Evolutionary conservation across 768 basidiomycete species (phyloP).

Genomic region (Exsudoporus frostii): DNA sequence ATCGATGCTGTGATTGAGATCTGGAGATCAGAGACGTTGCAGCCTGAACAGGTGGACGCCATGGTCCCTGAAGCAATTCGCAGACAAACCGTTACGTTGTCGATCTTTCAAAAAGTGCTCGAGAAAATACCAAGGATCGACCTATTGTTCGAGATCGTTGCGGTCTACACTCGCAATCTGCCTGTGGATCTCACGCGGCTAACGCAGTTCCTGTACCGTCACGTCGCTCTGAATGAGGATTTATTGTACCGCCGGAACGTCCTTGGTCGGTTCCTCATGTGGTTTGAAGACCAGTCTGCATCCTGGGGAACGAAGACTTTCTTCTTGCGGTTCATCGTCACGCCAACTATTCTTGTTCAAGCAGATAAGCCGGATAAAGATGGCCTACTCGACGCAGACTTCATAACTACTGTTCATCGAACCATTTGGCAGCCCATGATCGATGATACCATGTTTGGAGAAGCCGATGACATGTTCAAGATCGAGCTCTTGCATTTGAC

Average conservation of each 20-base stretch:
- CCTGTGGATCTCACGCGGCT: slow-evolving; percentile 78
- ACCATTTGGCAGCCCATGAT: slow-evolving; percentile 82
- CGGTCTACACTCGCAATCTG: slow-evolving; percentile 73
- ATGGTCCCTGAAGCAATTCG: slow-evolving; percentile 51
- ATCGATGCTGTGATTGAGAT: slow-evolving; percentile 69
- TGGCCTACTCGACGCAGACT: slow-evolving; percentile 67
- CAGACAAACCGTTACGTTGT: slow-evolving; percentile 62
- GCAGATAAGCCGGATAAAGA: slow-evolving; percentile 55
- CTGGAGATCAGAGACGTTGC: slow-evolving; percentile 58
- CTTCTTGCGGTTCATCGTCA: slow-evolving; percentile 80
- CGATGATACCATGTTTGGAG: slow-evolving; percentile 47
- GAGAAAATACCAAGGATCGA: slow-evolving; percentile 76
- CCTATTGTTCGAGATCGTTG: slow-evolving; percentile 83
- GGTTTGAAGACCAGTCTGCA: slow-evolving; percentile 67
- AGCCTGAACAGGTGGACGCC: slow-evolving; percentile 41
- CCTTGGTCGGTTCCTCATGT: slow-evolving; percentile 77
- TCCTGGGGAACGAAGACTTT: slow-evolving; percentile 76
- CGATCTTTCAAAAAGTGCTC: slow-evolving; percentile 74
- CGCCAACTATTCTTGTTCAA: slow-evolving; percentile 80
- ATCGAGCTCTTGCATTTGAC: slow-evolving; percentile 91
- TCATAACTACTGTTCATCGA: slow-evolving; percentile 65
- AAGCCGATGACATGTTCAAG: slow-evolving; percentile 79
- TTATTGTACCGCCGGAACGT: slow-evolving; percentile 75
- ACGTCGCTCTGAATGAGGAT: slow-evolving; percentile 74
- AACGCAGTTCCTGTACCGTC: slow-evolving; percentile 81